Conservation (phyloP, 75 land plant genomes). For the Pseudotsuga menziesii region DNA sequence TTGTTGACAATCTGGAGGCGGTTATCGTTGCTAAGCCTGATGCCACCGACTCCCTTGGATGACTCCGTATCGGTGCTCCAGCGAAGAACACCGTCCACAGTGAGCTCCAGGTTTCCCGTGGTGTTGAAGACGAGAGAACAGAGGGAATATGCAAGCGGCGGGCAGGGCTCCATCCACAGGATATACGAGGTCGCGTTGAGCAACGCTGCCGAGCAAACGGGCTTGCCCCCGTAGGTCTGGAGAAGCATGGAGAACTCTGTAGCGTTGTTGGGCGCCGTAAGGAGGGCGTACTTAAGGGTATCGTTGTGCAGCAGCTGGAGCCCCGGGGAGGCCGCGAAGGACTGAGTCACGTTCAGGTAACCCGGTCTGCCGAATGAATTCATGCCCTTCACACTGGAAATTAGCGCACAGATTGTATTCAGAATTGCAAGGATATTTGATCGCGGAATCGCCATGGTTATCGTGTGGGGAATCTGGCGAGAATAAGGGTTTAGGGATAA, state of each 20-base stretch:
- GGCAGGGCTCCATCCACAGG: background rate
- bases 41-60: background rate
- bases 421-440: too few relatives aligned
- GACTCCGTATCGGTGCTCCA: background rate
- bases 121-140: background rate
- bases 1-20: constrained; percentile 1
- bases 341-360: background rate
- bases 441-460: too few relatives aligned
- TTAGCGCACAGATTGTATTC: too few relatives aligned
- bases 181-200: background rate
- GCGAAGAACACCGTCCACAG: background rate
- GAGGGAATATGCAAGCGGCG: background rate
- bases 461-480: background rate
- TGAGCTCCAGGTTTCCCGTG: background rate
- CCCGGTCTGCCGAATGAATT: background rate
- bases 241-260: background rate
- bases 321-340: background rate
- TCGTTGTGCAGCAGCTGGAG: background rate
- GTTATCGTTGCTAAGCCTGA: background rate
- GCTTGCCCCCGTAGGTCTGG: background rate
- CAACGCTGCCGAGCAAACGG: background rate
- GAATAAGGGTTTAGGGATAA: background rate
- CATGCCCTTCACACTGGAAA: background rate
- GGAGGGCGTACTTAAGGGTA: background rate
- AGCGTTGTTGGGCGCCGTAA: background rate